Base-by-base conservation (phyloP, 257 asterid species). In the Avicennia marina region DNA sequence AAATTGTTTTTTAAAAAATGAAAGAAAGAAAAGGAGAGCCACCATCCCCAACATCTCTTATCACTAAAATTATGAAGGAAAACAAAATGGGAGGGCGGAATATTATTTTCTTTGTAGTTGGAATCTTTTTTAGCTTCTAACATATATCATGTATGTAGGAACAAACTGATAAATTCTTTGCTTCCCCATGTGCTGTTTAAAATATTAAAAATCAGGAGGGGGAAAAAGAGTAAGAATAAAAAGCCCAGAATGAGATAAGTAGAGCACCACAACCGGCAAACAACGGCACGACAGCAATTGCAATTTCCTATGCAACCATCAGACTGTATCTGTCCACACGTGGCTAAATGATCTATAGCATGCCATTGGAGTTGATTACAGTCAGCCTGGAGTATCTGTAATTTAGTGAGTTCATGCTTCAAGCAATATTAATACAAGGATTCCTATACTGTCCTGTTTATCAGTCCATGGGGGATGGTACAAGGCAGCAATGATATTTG, bases 331-430 rank as follows among this genome's bases (percentile, higher is more conserved):
- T 56, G 77, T 40, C 48, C 55, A 61, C 31, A 62, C 50, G 17
- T 54, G 21, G 57, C 45, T 33, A 44, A 22, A 52, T 32, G 49
- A 26, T 67, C 38, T 43, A 56, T 44, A 61, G 47, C 62, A 60
- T 51, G 53, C 34, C 36, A 53, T 26, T 2, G 29, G 22, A 46
- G 58, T 33, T 41, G 60, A 11, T 41, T 45, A 60, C 22, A 18
- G 56, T 51, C 78, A 63, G 74, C 33, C 68, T 72, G 71, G 56
- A 72, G 50, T 16, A 3, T 62, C 62, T 67, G 69, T 60, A 58
- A 61, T 63, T 51, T 67, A 43, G 67, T 50, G 51, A 66, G 33
- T 44, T 43, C 60, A 47, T 47, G 38, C 26, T 48, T 44, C 51
- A 33, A 53, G 61, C 51, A n/a, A 52, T 25, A 42, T 50, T 60